Evolutionary conservation across 2,329 filamentous ascomycete species (phyloP).

Genomic region (Botrytis medusae): DNA sequence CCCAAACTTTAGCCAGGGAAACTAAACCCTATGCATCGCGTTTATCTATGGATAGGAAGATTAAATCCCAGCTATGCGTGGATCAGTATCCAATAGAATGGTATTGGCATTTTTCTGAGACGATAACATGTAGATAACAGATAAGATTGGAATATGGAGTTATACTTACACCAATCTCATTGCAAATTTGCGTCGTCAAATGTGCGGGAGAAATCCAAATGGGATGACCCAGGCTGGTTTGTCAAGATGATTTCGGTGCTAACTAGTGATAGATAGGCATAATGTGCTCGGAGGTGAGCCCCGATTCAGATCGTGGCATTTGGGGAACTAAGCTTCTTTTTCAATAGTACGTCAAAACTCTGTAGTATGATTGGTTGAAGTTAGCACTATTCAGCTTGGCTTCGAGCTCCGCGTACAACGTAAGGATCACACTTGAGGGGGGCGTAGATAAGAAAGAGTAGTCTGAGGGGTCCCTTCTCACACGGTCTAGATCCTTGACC

Average conservation of each 20-base stretch:
- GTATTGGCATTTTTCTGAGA: neutral
- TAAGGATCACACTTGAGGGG: neutral
- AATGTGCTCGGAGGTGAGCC: neutral
- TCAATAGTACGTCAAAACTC: neutral
- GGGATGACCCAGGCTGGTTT: neutral
- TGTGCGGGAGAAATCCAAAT: neutral
- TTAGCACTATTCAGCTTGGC: neutral
- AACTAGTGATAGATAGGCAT: neutral
- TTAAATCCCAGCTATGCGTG: neutral
- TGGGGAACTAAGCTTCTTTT: neutral
- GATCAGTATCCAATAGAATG: neutral
- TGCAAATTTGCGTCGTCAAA: slow-evolving; percentile 8
- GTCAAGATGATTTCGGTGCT: neutral
- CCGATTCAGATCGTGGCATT: neutral
- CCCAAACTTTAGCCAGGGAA: neutral
- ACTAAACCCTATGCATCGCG: slow-evolving; percentile 10
- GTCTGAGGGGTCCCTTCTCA: neutral
- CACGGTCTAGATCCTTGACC: neutral
- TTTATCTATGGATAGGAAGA: neutral
- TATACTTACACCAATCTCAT: slow-evolving; percentile 1
- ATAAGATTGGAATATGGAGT: neutral
- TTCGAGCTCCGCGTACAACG: neutral
- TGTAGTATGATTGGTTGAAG: neutral
- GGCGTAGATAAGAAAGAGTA: slow-evolving; percentile 1
- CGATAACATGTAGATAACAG: slow-evolving; percentile 1